Base-by-base conservation (phyloP, 495 filamentous ascomycete genomes). In the Saxophila tyrrhenica region DNA sequence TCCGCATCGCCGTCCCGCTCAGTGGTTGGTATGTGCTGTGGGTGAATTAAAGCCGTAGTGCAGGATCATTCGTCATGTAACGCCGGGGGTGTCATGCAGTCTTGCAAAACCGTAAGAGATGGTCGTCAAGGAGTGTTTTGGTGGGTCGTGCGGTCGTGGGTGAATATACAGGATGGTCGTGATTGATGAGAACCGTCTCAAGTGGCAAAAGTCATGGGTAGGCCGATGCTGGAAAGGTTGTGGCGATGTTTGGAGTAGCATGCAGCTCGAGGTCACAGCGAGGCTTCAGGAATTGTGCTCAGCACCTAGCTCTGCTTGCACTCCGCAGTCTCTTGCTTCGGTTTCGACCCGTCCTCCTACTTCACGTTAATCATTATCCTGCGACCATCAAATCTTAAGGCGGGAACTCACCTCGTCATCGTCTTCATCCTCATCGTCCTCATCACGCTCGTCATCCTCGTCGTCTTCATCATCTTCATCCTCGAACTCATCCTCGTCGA, bases 311-410 rank as follows among this genome's bases (percentile, higher is more conserved):
- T 97, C 76, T 97, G 94, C 78, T 97, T 99, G 85, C 94, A 99
- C 76, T 99, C 94, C 57, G 92, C 88, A 57, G 94, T 85, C 74
- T 99, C 94, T 71, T 95, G 90, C 81, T 95, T 97, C 41, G 94
- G 91, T 81, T 97, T 96, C 58, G 87, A 83, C 50, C 80, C 80
- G 67, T 95, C 94, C 71, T 95, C 89, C 94, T 98, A 62, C 21
- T 22, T 58, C 24, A 49, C 47, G 59, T 69, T 60, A 69, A 68
- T 71, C 65, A 68, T 62, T 52, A 55, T 49, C 50, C 19, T 41
- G 3, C 29, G 32, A 50, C 22, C 29, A 51, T 41, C 10, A 25
- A 50, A 46, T 29, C 1, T 49, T 50, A 48, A 48, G n/a, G 21
- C 38, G 59, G 56, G 38, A 41, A 70, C 78, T 69, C 79, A 96